Conservation (phyloP, 2,329 filamentous ascomycete species). For the Zelopaecilomyces penicillatus region DNA sequence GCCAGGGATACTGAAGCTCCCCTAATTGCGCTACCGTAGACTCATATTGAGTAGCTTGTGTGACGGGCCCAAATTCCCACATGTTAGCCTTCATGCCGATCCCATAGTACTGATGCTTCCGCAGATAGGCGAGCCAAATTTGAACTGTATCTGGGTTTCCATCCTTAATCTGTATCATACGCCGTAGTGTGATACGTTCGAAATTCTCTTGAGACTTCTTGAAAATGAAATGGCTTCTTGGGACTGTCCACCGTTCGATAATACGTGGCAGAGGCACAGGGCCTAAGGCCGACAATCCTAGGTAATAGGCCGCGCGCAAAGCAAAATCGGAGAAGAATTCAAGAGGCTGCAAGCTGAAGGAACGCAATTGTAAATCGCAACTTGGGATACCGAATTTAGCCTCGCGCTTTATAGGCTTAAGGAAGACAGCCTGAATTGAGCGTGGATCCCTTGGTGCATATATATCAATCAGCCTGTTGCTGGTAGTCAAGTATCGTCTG, state of each 20-base stretch:
- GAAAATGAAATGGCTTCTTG: slow-evolving; percentile 80
- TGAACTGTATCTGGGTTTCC: slow-evolving; percentile 83
- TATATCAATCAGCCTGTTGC: too few relatives aligned
- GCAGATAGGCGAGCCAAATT: slow-evolving; percentile 84
- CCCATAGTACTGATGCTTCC: slow-evolving; percentile 90
- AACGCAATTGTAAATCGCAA: slow-evolving; percentile 87
- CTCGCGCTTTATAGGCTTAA: slow-evolving; percentile 71
- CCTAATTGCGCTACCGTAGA: slow-evolving; percentile 6
- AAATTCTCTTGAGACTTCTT: slow-evolving; percentile 99
- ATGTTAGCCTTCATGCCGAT: slow-evolving; percentile 98
- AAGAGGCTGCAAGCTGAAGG: slow-evolving; percentile 81
- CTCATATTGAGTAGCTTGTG: slow-evolving; percentile 14
- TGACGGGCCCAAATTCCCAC: slow-evolving; percentile 67
- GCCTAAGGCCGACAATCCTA: slow-evolving; percentile 76
- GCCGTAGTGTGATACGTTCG: slow-evolving; percentile 76
- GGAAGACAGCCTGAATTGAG: slow-evolving; percentile 75
- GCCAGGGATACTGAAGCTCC: slow-evolving; percentile 44
- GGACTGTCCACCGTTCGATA: slow-evolving; percentile 90
- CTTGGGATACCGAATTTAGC: slow-evolving; percentile 70
- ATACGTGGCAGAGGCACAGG: slow-evolving; percentile 80
- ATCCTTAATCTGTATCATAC: slow-evolving; percentile 87
- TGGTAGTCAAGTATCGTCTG: too few relatives aligned
- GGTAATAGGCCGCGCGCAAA: slow-evolving; percentile 87
- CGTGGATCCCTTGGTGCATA: too few relatives aligned
- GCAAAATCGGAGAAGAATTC: slow-evolving; percentile 95